A percentile compares a stretch with the other conserved stretches of the same genome.
These are phyloP conservation scores for Hypomontagnella monticulosa DNA, from an alignment of 495 filamentous ascomycete genomes.

Conservation along the genomic window DNA sequence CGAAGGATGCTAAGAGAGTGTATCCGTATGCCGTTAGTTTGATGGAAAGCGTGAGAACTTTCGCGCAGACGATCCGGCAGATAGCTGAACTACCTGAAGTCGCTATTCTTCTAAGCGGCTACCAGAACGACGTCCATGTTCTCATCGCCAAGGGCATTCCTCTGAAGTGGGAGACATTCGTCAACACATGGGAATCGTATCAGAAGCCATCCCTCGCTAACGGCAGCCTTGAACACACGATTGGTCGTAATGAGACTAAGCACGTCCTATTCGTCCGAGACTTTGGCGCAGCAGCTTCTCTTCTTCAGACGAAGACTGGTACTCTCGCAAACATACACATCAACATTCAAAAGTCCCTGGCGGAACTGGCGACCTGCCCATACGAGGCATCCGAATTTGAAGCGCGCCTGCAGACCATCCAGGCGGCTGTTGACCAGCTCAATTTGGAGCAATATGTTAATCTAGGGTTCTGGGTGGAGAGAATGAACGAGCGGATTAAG, in stretches of 20 bases:
- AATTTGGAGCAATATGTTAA: slow-evolving; percentile 96
- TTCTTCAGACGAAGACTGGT: slow-evolving; percentile 85
- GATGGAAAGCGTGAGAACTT: slow-evolving; percentile 95
- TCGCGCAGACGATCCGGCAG: slow-evolving; percentile 82
- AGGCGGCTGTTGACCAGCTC: slow-evolving; percentile 90
- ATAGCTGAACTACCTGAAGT: slow-evolving; percentile 87
- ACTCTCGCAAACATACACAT: slow-evolving; percentile 80
- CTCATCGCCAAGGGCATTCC: slow-evolving; percentile 87
- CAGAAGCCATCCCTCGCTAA: slow-evolving; percentile 72
- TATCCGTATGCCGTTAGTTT: slow-evolving; percentile 97
- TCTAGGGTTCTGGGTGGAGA: slow-evolving; percentile 83
- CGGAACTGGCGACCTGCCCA: slow-evolving; percentile 84
- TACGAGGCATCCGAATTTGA: slow-evolving; percentile 82
- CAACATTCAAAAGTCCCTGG: slow-evolving; percentile 82
- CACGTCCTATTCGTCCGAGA: slow-evolving; percentile 96
- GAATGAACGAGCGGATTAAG: slow-evolving; percentile 86
- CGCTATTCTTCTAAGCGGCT: slow-evolving; percentile 84
- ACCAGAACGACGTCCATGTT: slow-evolving; percentile 84
- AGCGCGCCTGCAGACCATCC: slow-evolving; percentile 81
- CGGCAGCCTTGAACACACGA: slow-evolving; percentile 67
- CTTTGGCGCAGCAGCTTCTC: slow-evolving; percentile 83
- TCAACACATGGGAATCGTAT: slow-evolving; percentile 93
- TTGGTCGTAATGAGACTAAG: slow-evolving; percentile 77
- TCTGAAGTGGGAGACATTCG: slow-evolving; percentile 95
- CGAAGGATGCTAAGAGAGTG: slow-evolving; percentile 95